phyloP scores from a whole-genome alignment of 495 filamentous ascomycete genomes.

The Xylaria curta region DNA sequence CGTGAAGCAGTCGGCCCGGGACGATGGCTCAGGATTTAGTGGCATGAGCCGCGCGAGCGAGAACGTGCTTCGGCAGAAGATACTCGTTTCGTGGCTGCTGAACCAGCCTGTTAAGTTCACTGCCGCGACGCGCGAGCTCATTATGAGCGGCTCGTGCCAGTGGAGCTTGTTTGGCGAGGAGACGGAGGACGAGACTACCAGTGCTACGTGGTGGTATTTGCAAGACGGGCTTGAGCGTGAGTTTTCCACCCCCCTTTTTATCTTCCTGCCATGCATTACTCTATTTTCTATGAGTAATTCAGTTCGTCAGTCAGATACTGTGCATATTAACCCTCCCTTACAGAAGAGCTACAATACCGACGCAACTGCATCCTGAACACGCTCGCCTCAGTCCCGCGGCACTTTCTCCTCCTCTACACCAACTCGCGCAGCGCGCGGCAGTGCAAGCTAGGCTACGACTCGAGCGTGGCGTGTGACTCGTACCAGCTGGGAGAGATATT shows the following conservation, averaged over 20 bases:
- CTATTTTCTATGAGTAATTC: neutral
- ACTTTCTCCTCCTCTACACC: constrained; percentile 74
- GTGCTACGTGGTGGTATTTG: constrained; percentile 74
- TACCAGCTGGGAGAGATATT: constrained; percentile 88
- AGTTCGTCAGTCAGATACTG: neutral
- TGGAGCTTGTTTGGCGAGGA: constrained; percentile 61
- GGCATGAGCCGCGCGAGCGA: constrained; percentile 50
- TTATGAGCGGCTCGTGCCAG: constrained; percentile 67
- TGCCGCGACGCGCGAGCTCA: constrained; percentile 62
- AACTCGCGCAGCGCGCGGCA: constrained; percentile 62
- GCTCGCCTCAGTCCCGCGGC: constrained; percentile 73
- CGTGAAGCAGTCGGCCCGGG: constrained; percentile 40
- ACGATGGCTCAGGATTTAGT: constrained; percentile 38
- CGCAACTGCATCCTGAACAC: constrained; percentile 75
- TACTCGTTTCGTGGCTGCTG: constrained; percentile 65
- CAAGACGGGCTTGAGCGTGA: constrained; percentile 74
- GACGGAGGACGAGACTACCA: constrained; percentile 37
- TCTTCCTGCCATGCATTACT: neutral
- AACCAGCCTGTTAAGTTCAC: constrained; percentile 60
- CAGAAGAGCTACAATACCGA: constrained; percentile 75
- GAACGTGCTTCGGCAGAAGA: constrained; percentile 66
- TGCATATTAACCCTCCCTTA: constrained; percentile 28
- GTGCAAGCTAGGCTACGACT: constrained; percentile 79
- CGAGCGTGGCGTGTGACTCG: constrained; percentile 76
- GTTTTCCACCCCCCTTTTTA: constrained; percentile 25